Percentiles rank a stretch among this genome's conserved stretches.
phyloP scores from a whole-genome alignment of 139 green algal species.

The Ettlia oleoabundans region DNA sequence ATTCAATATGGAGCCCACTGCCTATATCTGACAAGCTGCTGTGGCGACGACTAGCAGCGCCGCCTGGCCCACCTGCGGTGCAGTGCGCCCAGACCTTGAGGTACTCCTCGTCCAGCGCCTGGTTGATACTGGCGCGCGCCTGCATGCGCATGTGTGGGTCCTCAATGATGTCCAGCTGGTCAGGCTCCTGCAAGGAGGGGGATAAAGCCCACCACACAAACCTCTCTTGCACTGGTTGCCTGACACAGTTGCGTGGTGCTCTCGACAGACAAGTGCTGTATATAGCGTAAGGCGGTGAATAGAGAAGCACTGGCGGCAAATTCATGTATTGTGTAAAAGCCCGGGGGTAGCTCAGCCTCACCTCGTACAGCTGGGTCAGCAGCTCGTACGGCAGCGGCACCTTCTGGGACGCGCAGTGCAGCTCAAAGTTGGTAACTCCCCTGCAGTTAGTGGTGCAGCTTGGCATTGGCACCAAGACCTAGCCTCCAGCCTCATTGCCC shows the following conservation, averaged over 20 bases:
- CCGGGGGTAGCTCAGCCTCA: too few relatives aligned
- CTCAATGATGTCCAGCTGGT: constrained; percentile 30
- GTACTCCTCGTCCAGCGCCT: constrained; percentile 10
- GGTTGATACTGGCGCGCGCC: constrained; percentile 28
- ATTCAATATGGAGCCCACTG: not conserved
- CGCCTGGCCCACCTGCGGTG: not conserved
- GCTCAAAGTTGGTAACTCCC: constrained; percentile 42
- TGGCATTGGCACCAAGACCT: too few relatives aligned
- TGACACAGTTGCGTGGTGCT: too few relatives aligned
- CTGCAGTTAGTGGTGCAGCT: not conserved
- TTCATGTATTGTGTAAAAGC: too few relatives aligned
- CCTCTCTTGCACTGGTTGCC: too few relatives aligned
- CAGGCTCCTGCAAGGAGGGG: constrained; percentile 21
- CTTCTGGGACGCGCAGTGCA: constrained; percentile 9
- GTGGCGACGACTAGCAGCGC: too few relatives aligned
- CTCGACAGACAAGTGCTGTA: too few relatives aligned
- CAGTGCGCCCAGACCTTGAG: not conserved
- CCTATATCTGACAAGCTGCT: not conserved
- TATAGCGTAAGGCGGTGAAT: too few relatives aligned
- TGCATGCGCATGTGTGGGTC: constrained; percentile 39
- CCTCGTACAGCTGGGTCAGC: constrained; percentile 40
- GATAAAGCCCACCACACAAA: too few relatives aligned
- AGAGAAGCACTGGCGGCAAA: not conserved
- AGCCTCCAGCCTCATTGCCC: too few relatives aligned
- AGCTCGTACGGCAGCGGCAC: constrained; percentile 30